Base-by-base conservation (phyloP, 257 asterid genomes). In the Jaltomata sinuosa region DNA sequence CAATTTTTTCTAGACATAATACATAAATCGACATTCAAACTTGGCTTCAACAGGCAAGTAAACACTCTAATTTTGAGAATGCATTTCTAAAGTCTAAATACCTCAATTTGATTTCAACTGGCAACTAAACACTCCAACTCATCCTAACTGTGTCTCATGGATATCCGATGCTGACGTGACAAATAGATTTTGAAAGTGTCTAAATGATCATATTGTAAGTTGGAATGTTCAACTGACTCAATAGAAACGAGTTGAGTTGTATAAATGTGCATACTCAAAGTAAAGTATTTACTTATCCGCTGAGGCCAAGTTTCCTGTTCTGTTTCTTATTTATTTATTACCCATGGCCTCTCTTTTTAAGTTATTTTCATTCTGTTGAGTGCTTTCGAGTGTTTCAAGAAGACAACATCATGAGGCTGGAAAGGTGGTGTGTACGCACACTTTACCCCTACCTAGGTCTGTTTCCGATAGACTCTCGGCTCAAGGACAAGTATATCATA, bases 91-190 rank as follows among this genome's bases (percentile, higher is more conserved):
- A n/a, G 22, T 59, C 8, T 3, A 1, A 3, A 59, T 0, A 59
- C 10, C 0, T 22, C 0, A 57, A 57, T 16, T 57, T 21, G 0
- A 3, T 54, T 54, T 54, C 1, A 21, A 54, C 19, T 3, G 2
- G 0, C 62, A 55, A 55, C 12, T 55, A 21, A 36, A 36, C 5
- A 55, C 62, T 55, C 2, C 14, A 55, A 21, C 2, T 21, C 1
- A 14, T 21, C 2, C 0, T 2, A 0, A 54, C 21, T 21, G 62
- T 21, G 6, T 54, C 62, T 21, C 12, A 0, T 55, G 0, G 6
- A 55, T 27, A 3, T 0, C 6, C 2, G 1, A 8, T 19, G 14
- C 0, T 54, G 0, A 12, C 0, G 4, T 3, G 27, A 54, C 21
- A 21, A 27, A 21, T 9, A 54, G 21, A 0, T 21, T 2, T 54